These are phyloP conservation scores for Puccinellia tenuiflora DNA, from an alignment of 176 grass and related monocot species.

Conservation along the genomic window DNA sequence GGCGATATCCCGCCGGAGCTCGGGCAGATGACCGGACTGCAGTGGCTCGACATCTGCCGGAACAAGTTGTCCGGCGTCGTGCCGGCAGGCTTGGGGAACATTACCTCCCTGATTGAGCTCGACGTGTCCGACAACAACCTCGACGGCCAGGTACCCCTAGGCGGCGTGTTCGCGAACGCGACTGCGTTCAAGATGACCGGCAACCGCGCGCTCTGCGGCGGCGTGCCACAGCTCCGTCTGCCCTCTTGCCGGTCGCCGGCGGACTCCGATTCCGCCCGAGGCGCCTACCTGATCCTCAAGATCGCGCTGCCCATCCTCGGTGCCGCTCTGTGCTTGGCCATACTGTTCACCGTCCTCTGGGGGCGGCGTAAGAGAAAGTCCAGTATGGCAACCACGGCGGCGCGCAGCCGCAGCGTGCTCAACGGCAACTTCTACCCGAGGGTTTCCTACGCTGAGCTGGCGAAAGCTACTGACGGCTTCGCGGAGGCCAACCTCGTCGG, in stretches of 20 bases:
- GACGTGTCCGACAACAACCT: conserved; percentile 45
- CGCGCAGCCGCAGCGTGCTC: not conserved
- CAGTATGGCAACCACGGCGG: not conserved
- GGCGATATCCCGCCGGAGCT: conserved; percentile 45
- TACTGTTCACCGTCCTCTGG: not conserved
- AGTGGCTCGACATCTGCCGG: conserved; percentile 21
- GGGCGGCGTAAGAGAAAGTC: not conserved
- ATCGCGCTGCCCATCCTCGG: not conserved
- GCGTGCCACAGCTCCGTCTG: not conserved
- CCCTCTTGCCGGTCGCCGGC: not conserved
- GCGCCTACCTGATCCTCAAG: not conserved
- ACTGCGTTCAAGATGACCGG: conserved; percentile 20
- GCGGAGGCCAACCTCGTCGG: conserved; percentile 23
- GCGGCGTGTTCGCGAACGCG: conserved; percentile 21
- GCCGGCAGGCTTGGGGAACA: not conserved
- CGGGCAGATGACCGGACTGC: conserved; percentile 1
- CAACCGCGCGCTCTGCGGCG: conserved; percentile 31
- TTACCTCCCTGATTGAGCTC: not conserved
- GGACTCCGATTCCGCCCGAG: not conserved
- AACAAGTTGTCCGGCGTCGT: conserved; percentile 31
- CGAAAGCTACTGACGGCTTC: conserved; percentile 28
- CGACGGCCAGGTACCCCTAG: conserved; percentile 6
- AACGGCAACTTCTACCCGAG: not conserved
- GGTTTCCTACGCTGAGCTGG: conserved; percentile 26
- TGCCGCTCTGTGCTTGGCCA: not conserved